These are phyloP conservation scores for Thelonectria blattea DNA, from an alignment of 2,329 filamentous ascomycete genomes.

Conservation along the genomic window DNA sequence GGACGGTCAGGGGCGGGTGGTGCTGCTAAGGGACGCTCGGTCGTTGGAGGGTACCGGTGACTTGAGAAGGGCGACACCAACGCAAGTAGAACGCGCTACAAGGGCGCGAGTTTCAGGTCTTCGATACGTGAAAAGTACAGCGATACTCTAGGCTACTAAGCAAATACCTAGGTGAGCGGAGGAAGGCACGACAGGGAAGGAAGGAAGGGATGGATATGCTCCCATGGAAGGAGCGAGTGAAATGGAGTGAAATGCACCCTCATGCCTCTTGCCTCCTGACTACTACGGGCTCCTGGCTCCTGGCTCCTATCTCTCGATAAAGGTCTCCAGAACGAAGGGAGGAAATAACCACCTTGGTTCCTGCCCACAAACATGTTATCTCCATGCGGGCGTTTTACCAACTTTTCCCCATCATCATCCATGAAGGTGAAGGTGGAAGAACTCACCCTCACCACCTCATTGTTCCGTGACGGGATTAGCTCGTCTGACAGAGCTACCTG, in stretches of 20 bases:
- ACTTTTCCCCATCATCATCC: background rate
- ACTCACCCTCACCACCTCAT: background rate
- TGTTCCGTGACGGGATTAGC: too few species aligned
- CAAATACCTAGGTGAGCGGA: background rate
- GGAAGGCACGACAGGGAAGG: background rate
- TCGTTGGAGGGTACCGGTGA: constrained; percentile 1
- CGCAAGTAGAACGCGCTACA: background rate
- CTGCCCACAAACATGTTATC: background rate
- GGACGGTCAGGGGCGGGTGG: background rate
- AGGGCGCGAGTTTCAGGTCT: constrained; percentile 12
- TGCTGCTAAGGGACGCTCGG: too few species aligned
- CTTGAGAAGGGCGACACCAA: background rate
- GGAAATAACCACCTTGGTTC: background rate
- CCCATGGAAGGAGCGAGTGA: background rate
- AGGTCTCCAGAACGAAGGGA: background rate
- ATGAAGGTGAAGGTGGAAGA: background rate
- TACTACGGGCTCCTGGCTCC: too few species aligned
- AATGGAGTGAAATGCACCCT: too few species aligned
- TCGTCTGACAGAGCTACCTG: background rate
- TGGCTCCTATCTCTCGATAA: background rate
- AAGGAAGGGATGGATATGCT: background rate
- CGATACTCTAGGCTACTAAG: background rate
- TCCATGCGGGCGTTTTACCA: background rate
- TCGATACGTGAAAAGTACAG: background rate
- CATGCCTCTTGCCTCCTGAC: too few species aligned